Conservation (phyloP, 176 grass and related monocot species). For the Calamus simplicifolius region DNA sequence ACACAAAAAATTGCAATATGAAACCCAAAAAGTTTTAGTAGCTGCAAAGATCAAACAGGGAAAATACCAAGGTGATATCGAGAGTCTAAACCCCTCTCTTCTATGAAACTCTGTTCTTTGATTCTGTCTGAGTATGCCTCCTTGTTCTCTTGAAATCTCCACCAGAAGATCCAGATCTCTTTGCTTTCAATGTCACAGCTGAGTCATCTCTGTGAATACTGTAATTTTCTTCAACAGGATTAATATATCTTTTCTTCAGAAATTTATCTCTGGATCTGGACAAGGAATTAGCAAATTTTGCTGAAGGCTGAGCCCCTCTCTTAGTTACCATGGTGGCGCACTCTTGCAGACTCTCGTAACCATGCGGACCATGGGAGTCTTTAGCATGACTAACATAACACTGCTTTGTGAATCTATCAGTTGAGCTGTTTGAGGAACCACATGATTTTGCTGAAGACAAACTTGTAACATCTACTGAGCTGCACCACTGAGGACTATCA, state of each 20-base stretch:
- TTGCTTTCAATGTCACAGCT: slow-evolving; percentile 26
- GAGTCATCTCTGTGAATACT: slow-evolving; percentile 28
- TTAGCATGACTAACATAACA: slow-evolving; percentile 6
- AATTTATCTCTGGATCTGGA: too few relatives aligned
- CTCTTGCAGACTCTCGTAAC: too few relatives aligned
- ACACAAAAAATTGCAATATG: too few relatives aligned
- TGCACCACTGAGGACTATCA: background rate
- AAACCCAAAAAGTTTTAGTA: too few relatives aligned
- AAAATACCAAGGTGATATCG: too few relatives aligned
- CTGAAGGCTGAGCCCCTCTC: too few relatives aligned
- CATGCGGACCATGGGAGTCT: background rate
- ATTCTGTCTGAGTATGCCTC: slow-evolving; percentile 28
- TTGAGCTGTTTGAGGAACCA: background rate
- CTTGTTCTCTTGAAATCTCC: slow-evolving; percentile 61
- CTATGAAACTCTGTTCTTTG: slow-evolving; percentile 21
- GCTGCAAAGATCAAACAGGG: too few relatives aligned
- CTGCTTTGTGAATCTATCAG: background rate
- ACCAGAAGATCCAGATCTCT: slow-evolving; percentile 25
- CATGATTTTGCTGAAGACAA: background rate
- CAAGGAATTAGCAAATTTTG: too few relatives aligned
- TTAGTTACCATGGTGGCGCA: too few relatives aligned
- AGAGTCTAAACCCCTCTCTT: slow-evolving; percentile 43
- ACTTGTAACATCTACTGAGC: background rate
- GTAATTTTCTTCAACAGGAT: too few relatives aligned
- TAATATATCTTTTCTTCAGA: too few relatives aligned